phyloP scores from a whole-genome alignment of 2,329 filamentous ascomycete species.

The Penicillium sp. region DNA sequence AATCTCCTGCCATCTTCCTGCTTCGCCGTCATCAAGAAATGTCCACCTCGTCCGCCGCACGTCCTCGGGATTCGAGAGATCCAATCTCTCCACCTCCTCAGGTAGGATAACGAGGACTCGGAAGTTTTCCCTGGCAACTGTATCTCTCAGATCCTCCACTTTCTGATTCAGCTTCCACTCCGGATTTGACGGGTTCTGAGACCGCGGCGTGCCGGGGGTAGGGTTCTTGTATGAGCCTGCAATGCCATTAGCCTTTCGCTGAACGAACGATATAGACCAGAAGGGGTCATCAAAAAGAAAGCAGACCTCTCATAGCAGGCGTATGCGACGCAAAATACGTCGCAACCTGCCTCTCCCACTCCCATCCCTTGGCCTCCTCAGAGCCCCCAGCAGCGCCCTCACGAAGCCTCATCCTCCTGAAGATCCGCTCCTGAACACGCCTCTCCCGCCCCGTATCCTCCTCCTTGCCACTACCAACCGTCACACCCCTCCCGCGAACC shows the following conservation, averaged over 20 bases:
- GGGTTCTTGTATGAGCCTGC: constrained; percentile 73
- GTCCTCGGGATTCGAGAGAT: constrained; percentile 70
- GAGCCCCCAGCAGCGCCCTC: constrained; percentile 31
- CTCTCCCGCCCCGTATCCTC: constrained; percentile 66
- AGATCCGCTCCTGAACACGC: constrained; percentile 41
- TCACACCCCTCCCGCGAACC: constrained; percentile 74
- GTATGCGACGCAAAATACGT: constrained; percentile 89
- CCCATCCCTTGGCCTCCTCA: constrained; percentile 63
- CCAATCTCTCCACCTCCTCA: constrained; percentile 74
- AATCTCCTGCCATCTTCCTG: constrained; percentile 64
- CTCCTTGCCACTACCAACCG: constrained; percentile 65
- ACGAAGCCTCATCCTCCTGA: constrained; percentile 23
- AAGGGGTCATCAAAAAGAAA: background rate
- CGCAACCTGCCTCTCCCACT: constrained; percentile 78
- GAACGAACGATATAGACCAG: background rate
- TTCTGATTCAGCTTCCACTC: constrained; percentile 62
- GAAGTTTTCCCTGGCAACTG: constrained; percentile 73
- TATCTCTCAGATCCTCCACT: constrained; percentile 73
- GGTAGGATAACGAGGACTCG: constrained; percentile 86
- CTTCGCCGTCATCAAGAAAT: constrained; percentile 53
- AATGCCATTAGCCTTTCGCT: background rate
- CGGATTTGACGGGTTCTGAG: constrained; percentile 53
- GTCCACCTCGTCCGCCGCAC: constrained; percentile 71
- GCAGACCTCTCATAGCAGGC: constrained; percentile 74
- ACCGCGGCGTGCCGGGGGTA: constrained; percentile 66